Base-by-base conservation (phyloP, 2,329 filamentous ascomycete species). In the Ophiostoma australiae region DNA sequence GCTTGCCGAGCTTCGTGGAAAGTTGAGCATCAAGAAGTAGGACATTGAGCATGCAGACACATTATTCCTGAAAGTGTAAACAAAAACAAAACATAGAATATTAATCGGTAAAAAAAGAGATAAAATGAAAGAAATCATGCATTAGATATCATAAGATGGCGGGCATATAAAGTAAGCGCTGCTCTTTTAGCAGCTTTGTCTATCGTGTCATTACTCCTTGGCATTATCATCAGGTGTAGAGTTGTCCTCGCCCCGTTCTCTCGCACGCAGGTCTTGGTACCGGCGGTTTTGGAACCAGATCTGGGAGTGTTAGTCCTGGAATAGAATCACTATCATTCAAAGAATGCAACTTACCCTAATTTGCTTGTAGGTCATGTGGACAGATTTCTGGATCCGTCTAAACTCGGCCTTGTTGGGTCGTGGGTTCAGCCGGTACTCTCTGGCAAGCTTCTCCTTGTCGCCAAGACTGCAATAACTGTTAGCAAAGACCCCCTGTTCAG, bases 271-370 rank as follows among this genome's bases (percentile, higher is more conserved):
- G 23, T 67, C 66, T 8, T 67, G 66, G 15, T 67, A 67, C 66
- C 66, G 37, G 37, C 66, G 66, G 66, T 67, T 67, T 11, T 97
- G 66, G 23, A 67, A 67, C 66, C 66, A 67, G n/a, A 67, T 67
- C 37, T 66, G 5, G 2, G 11, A 3, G 13, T 37, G 35, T n/a
- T n/a, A 20, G 63, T n/a, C 33, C 1, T 27, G 37, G 8, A 27
- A 23, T 39, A 7, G n/a, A n/a, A n/a, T n/a, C n/a, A n/a, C n/a
- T n/a, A n/a, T n/a, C n/a, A n/a, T n/a, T n/a, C n/a, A n/a, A n/a
- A n/a, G n/a, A n/a, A 23, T 4, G 15, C 61, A 37, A 23, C 63
- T 39, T 66, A 66, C 63, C 23, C 66, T 23, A 13, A 67, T 67
- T 11, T 67, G 66, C n/a, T 67, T 67, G 66, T 67, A 67, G 66